Evolutionary conservation across 2,329 filamentous ascomycete genomes (phyloP).

Genomic region (Sporothrix euskadiensis): DNA sequence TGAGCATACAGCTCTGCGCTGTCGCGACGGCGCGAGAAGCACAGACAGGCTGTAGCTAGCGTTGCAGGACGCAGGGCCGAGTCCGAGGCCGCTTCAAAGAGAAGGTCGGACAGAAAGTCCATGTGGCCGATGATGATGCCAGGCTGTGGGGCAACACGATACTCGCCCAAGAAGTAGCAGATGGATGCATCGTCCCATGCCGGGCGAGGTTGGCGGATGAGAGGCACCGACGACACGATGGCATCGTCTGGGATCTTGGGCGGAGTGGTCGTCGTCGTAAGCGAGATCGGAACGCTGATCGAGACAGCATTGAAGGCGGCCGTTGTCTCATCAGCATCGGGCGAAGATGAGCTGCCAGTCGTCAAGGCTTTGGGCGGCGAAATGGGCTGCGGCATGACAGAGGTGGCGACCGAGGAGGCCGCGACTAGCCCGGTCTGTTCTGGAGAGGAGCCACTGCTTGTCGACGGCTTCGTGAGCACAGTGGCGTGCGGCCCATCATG

Average conservation of each 20-base stretch:
- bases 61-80: neutral
- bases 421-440: neutral
- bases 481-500: neutral
- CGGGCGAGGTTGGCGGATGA: neutral
- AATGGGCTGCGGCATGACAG: neutral
- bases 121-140: conserved; percentile 15
- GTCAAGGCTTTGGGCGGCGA: neutral
- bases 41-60: neutral
- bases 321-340: neutral
- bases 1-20: neutral
- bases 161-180: conserved; percentile 14
- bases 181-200: conserved; percentile 2
- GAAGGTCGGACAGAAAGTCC: conserved; percentile 11
- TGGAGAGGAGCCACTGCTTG: neutral
- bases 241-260: neutral
- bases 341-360: neutral
- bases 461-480: neutral
- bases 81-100: neutral
- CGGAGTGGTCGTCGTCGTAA: neutral
- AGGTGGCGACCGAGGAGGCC: neutral
- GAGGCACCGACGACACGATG: neutral
- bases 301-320: neutral
- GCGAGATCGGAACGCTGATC: neutral
- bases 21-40: neutral
- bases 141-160: neutral